Conservation (phyloP, 2,329 filamentous ascomycete species). For the Scleromitrula shiraiana region DNA sequence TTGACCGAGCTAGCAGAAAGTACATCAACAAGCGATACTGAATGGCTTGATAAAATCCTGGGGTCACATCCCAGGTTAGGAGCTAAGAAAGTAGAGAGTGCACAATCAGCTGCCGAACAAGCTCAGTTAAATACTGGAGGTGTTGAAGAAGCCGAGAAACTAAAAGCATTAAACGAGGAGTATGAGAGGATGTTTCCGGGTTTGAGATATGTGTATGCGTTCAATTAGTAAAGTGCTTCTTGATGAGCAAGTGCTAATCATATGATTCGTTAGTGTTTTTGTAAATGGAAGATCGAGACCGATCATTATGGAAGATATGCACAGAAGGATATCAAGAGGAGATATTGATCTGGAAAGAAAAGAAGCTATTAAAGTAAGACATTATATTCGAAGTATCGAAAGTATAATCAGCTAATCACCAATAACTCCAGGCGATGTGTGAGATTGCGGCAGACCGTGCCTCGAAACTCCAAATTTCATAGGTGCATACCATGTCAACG, state of each 20-base stretch:
- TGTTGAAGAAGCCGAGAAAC: slow-evolving; percentile 46
- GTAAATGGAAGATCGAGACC: slow-evolving; percentile 72
- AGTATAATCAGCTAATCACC: slow-evolving; percentile 13
- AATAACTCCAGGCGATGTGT: slow-evolving; percentile 59
- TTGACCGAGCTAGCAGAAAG: slow-evolving; percentile 52
- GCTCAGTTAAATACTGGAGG: slow-evolving; percentile 56
- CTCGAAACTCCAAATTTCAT: slow-evolving; percentile 38
- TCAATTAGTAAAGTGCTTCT: neutral
- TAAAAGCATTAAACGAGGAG: slow-evolving; percentile 60
- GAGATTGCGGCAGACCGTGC: slow-evolving; percentile 80
- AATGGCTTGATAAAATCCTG: slow-evolving; percentile 62
- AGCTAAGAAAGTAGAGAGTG: slow-evolving; percentile 73
- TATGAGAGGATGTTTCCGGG: slow-evolving; percentile 80
- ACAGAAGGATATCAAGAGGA: slow-evolving; percentile 58
- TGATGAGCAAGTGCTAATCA: slow-evolving; percentile 14
- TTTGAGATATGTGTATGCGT: slow-evolving; percentile 62
- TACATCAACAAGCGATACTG: slow-evolving; percentile 40
- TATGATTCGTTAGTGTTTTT: slow-evolving; percentile 55
- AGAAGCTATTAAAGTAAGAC: slow-evolving; percentile 62
- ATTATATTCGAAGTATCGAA: neutral
- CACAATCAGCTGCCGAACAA: slow-evolving; percentile 74
- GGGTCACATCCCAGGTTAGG: slow-evolving; percentile 78
- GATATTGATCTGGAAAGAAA: slow-evolving; percentile 60
- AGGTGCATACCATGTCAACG: neutral
- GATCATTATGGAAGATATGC: slow-evolving; percentile 78